A percentile compares a stretch with the other conserved stretches of the same genome.
These are phyloP conservation scores for Rhizopus delemar DNA, from an alignment of 371 early-diverging fungal genomes.

Conservation along the genomic window DNA sequence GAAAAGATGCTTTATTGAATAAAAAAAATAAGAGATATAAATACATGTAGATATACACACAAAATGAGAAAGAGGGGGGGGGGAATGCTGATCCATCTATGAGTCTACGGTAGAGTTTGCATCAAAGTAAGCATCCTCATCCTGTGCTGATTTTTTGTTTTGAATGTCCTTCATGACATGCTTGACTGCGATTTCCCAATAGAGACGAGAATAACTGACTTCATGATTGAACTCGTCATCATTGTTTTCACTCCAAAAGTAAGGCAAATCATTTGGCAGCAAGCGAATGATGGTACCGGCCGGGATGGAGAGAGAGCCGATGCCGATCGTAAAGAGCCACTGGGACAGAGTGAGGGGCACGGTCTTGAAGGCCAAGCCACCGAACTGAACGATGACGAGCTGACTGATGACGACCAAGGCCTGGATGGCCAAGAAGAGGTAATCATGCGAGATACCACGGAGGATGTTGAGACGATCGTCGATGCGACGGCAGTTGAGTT, in stretches of 20 bases:
- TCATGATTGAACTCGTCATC: constrained; percentile 47
- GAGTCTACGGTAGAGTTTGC: background rate
- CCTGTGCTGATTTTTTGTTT: background rate
- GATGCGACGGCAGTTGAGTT: constrained; percentile 73
- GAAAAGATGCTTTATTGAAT: background rate
- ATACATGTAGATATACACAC: background rate
- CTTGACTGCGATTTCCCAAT: constrained; percentile 39
- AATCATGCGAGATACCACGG: constrained; percentile 67
- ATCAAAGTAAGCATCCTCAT: background rate
- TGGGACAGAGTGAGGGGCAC: constrained; percentile 60
- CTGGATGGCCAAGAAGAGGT: constrained; percentile 69
- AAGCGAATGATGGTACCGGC: constrained; percentile 71
- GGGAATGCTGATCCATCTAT: background rate
- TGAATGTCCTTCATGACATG: constrained; percentile 9
- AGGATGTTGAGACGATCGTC: constrained; percentile 79
- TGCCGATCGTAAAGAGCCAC: constrained; percentile 74
- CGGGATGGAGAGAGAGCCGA: constrained; percentile 77
- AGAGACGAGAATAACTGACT: constrained; percentile 35
- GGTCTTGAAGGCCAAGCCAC: constrained; percentile 82
- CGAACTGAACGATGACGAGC: constrained; percentile 80
- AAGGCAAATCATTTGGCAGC: constrained; percentile 49
- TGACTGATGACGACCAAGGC: constrained; percentile 69
- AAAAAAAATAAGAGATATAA: background rate
- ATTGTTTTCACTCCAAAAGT: constrained; percentile 41
- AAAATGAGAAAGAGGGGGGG: background rate